Percentiles rank a stretch among this genome's conserved stretches.
Evolutionary conservation across 352 stramenopile genomes (phyloP).

Genomic region (Phytophthora vignae): DNA sequence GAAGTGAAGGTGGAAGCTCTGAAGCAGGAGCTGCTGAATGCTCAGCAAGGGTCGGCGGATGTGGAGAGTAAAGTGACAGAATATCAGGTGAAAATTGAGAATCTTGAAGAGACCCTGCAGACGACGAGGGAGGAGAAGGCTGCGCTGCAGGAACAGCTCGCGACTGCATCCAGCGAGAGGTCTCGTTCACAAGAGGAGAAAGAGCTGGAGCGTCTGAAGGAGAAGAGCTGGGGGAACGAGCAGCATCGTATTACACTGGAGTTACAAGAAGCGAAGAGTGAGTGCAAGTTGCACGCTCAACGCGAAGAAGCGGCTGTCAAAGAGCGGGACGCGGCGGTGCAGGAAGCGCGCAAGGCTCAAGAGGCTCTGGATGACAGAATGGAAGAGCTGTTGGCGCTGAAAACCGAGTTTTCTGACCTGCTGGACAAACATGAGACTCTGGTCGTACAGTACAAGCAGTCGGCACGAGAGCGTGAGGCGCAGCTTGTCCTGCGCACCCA

Average conservation of each 20-base stretch:
- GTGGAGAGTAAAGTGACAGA: constrained; percentile 33
- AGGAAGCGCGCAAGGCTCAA: constrained; percentile 41
- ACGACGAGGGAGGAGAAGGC: constrained; percentile 47
- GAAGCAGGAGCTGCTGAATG: constrained; percentile 49
- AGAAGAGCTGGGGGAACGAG: constrained; percentile 43
- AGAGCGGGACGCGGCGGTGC: constrained; percentile 54
- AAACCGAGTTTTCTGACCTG: constrained; percentile 72
- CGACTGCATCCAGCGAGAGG: constrained; percentile 40
- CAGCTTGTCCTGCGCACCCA: constrained; percentile 40
- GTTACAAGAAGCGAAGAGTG: constrained; percentile 52
- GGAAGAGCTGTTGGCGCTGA: constrained; percentile 62
- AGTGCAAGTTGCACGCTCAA: constrained; percentile 53
- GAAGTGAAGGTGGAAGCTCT: constrained; percentile 59
- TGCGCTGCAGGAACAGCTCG: constrained; percentile 50
- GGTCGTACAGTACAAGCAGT: constrained; percentile 49
- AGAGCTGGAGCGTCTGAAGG: constrained; percentile 45
- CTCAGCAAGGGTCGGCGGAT: constrained; percentile 33
- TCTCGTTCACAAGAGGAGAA: constrained; percentile 43
- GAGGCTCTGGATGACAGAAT: constrained; percentile 47
- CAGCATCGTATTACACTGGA: constrained; percentile 44
- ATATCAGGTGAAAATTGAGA: constrained; percentile 38
- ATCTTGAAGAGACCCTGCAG: constrained; percentile 47
- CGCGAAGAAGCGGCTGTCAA: constrained; percentile 53
- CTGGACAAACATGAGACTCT: constrained; percentile 62
- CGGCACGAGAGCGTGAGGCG: constrained; percentile 48